Base-by-base conservation (phyloP, 2,329 filamentous ascomycete species). In the Alternaria viburni region DNA sequence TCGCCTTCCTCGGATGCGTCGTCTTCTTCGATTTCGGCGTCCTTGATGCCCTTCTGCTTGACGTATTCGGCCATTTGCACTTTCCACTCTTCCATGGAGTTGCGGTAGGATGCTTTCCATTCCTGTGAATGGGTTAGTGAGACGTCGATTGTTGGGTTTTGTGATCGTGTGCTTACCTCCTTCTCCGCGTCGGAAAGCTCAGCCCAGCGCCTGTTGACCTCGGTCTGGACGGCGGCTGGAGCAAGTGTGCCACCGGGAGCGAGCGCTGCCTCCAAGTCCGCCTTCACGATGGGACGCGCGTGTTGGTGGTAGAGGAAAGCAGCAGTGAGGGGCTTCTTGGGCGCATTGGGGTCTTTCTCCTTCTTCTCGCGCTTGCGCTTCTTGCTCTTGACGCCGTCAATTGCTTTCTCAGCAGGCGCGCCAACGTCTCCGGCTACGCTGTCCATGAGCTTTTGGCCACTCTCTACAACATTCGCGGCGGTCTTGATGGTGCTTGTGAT, bases 221-320 rank as follows among this genome's bases (percentile, higher is more conserved):
- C 93, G 64, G 92, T 89, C 77, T 93, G 91, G 52, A 98, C 92
- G 61, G 94, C 93, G 75, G 93, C 93, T 78, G 95, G 94, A 79
- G 91, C 90, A 8, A 90, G 89, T 63, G 89, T 86, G n/a, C 88
- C 78, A 21, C 91, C 92, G 11, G 97, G 86, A 50, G 80, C 76
- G 5, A 77, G 72, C n/a, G 70, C 66, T 36, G 67, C 66, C 64
- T 79, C 75, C 10, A 81, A 71, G 72, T 96, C 93, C 32, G 85
- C 86, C 61, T 92, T 90, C 71, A 98, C 96, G 77, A 92, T 90
- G 55, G 90, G 87, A 54, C 96, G 91, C 68, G 93, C 93, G 68
- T 91, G 90, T 80, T 96, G 91, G 86, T 97, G 93, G 84, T 93
- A 98, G 65, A 97, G 85, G 85, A 98, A 97, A 85, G 96, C 97